Percentiles rank a stretch among this genome's conserved stretches.
Evolutionary conservation across 2,329 filamentous ascomycete genomes (phyloP).

Genomic region (Colletotrichum lini): DNA sequence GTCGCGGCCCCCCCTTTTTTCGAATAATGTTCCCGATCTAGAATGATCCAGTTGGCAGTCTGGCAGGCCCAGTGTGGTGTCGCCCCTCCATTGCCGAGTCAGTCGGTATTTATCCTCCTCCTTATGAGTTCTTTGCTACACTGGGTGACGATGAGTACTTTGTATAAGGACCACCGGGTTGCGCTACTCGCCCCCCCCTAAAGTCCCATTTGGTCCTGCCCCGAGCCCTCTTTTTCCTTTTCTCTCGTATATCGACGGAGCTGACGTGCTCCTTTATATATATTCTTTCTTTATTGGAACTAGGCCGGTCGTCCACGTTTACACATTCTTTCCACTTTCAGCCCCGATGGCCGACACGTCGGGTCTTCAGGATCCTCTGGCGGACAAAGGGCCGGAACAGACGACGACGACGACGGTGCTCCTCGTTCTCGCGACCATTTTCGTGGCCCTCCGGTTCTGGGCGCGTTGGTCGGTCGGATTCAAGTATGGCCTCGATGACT

Average conservation of each 20-base stretch:
- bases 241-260: not conserved
- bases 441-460: conserved; percentile 35
- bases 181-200: not conserved
- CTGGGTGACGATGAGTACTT: not conserved
- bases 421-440: conserved; percentile 33
- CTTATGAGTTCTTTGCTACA: not conserved
- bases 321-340: conserved; percentile 6
- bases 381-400: conserved; percentile 33
- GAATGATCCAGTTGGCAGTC: conserved; percentile 3
- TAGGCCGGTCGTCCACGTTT: not conserved
- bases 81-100: conserved; percentile 23
- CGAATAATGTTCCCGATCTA: conserved; percentile 8
- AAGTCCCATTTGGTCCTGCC: not conserved
- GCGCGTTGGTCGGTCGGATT: conserved; percentile 34
- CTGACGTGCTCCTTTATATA: not conserved
- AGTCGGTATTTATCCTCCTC: conserved; percentile 19
- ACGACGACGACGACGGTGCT: conserved; percentile 31
- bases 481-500: conserved; percentile 35
- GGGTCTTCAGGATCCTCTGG: conserved; percentile 24
- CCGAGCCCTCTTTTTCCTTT: conserved; percentile 4
- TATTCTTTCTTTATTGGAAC: not conserved
- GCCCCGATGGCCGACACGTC: conserved; percentile 30
- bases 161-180: conserved; percentile 30
- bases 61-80: not conserved
- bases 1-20: not conserved